A percentile compares a stretch with the other conserved stretches of the same genome.
Evolutionary conservation across 2,329 filamentous ascomycete genomes (phyloP).

Genomic region (Scytalidium lignicola): DNA sequence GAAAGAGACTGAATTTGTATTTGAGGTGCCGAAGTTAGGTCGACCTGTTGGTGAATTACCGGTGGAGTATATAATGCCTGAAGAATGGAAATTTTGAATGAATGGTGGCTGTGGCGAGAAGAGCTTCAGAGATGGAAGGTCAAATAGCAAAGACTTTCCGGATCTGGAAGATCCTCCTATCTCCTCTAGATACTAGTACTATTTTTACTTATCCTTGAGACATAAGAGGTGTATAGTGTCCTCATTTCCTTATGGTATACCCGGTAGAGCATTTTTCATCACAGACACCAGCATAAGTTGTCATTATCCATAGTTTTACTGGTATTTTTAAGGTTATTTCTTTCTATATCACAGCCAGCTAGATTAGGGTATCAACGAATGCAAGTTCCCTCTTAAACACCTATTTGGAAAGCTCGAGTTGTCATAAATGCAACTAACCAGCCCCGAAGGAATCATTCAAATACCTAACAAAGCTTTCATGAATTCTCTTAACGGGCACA

Average conservation of each 20-base stretch:
- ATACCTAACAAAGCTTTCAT: conserved; percentile 61
- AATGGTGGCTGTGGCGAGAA: too few relatives aligned
- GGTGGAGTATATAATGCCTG: conserved; percentile 14
- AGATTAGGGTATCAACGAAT: not conserved
- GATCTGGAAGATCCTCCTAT: too few relatives aligned
- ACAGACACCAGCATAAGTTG: too few relatives aligned
- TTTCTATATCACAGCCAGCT: not conserved
- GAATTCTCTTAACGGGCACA: conserved; percentile 48
- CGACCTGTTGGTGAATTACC: conserved; percentile 15
- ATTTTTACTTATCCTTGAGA: too few relatives aligned
- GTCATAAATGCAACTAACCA: conserved; percentile 5
- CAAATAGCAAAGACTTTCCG: too few relatives aligned
- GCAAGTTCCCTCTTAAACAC: not conserved
- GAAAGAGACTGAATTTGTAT: conserved; percentile 7
- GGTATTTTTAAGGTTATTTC: not conserved
- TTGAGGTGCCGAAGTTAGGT: conserved; percentile 9
- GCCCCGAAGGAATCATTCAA: conserved; percentile 58
- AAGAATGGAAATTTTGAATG: conserved; percentile 1
- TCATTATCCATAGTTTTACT: too few relatives aligned
- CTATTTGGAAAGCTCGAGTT: not conserved
- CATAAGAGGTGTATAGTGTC: too few relatives aligned
- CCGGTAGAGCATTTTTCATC: too few relatives aligned
- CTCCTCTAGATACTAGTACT: too few relatives aligned
- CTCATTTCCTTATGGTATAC: too few relatives aligned
- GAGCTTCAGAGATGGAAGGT: too few relatives aligned